A percentile compares a stretch with the other conserved stretches of the same genome.
Conservation (phyloP, 148 eudicot genomes). For the Silene uniflora region DNA sequence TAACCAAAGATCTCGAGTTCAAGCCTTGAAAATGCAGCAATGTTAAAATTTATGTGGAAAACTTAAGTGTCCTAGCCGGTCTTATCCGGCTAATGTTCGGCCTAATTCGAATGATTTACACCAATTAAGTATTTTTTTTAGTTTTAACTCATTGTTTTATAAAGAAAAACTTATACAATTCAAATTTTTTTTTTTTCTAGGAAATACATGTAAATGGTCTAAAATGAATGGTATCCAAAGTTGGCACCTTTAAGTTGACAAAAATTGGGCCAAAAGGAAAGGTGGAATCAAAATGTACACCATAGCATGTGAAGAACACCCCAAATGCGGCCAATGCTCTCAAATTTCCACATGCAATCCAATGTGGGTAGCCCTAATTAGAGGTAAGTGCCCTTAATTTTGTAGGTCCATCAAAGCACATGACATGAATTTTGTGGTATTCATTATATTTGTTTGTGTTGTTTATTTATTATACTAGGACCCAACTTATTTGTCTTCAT, state of each 20-base stretch:
- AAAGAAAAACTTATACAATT: too few relatives aligned
- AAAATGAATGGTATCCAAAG: conserved; percentile 28
- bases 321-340: conserved; percentile 28
- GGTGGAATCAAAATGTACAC: conserved; percentile 10
- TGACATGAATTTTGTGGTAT: conserved; percentile 16
- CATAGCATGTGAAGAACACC: conserved; percentile 31
- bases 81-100: too few relatives aligned
- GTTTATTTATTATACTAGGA: background rate
- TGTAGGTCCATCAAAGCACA: conserved; percentile 34
- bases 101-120: too few relatives aligned
- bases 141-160: background rate
- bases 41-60: too few relatives aligned
- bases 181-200: background rate
- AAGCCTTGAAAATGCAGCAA: too few relatives aligned
- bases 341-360: conserved; percentile 23
- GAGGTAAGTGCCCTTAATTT: conserved; percentile 24
- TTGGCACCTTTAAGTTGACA: conserved; percentile 23
- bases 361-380: conserved; percentile 20
- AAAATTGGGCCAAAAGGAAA: conserved; percentile 19
- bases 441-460: background rate
- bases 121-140: too few relatives aligned
- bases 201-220: background rate
- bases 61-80: too few relatives aligned
- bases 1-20: too few relatives aligned
- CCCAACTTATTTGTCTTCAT: conserved; percentile 16